These are phyloP conservation scores for Hippophae rhamnoides DNA, from an alignment of 306 rosid species.

Conservation along the genomic window DNA sequence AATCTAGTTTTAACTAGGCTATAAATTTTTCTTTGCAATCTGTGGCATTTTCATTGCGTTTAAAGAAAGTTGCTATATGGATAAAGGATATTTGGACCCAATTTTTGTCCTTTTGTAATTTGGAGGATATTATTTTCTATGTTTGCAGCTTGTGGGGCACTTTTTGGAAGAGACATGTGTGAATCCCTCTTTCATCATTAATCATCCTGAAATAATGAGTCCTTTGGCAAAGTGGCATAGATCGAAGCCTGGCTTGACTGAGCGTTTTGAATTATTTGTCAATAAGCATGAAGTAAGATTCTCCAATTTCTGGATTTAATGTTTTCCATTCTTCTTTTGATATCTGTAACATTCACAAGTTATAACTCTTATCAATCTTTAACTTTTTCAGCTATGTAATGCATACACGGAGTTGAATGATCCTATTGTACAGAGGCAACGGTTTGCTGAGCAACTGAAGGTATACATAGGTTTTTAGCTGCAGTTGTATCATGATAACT, in stretches of 20 bases:
- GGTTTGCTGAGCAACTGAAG: constrained; percentile 64
- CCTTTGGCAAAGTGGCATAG: constrained; percentile 63
- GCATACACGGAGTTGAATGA: constrained; percentile 55
- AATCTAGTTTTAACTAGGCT: no score
- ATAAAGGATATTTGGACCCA: no score
- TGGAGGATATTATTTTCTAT: background rate
- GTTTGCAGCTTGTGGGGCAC: constrained; percentile 56
- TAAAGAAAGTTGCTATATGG: background rate
- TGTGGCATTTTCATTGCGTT: no score
- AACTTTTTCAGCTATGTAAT: constrained; percentile 31
- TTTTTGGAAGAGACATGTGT: constrained; percentile 50
- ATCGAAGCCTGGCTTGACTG: constrained; percentile 46
- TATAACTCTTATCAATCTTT: no score
- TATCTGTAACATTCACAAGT: no score
- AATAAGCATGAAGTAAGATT: no score
- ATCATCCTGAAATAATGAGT: constrained; percentile 54
- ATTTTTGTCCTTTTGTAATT: no score
- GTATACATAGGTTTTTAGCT: constrained; percentile 16
- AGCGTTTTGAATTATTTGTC: constrained; percentile 36
- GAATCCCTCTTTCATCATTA: constrained; percentile 46
- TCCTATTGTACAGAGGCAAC: constrained; percentile 47
- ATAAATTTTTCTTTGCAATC: no score
- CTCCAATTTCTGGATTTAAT: no score
- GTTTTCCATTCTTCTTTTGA: no score
- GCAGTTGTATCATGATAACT: background rate